Base-by-base conservation (phyloP, 768 basidiomycete genomes). In the Psilocybe cubensis region DNA sequence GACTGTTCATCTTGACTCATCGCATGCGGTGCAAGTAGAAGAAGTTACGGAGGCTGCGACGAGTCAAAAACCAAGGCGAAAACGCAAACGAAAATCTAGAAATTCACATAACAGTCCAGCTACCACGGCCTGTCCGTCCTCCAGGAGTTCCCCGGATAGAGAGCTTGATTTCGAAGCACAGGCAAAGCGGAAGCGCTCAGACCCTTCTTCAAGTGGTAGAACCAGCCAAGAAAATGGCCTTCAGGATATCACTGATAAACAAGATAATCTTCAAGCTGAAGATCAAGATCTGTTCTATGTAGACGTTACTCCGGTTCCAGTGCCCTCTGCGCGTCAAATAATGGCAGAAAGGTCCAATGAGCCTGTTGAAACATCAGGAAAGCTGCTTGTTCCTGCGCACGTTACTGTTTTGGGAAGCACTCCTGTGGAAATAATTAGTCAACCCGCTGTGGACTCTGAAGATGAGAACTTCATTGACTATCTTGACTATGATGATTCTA, bases 391-490 rank as follows among this genome's bases (percentile, higher is more conserved):
- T 10, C 91, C 91, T 0, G 72, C 83, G 0, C 91, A 93, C 71
- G 91, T 92, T 23, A 79, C 79, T 7, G 76, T 92, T 5, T 74
- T 84, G 51, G 79, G 77, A 20, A 74, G 70, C 42, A 69, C 75
- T 12, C 76, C 82, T 3, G 70, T 79, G 25, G 76, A 82, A 56
- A 78, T 87, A 18, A 68, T 84, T 17, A 68, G 76, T 12, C 74
- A 80, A 17, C 66, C 75, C 2, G 64, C 73, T 12, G 59, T 54
- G 25, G 74, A 81, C 33, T 75, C 77, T 12, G 84, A 86, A 20
- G 82, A 82, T 8, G 84, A 85, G 21, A 83, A 83, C 64, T 90
- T 84, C 64, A 92, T 94, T 56, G 85, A 92, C 51, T 92, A 90
- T 65, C 76, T 93, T 21, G 89, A 92, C 62, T 88, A 86, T 61